Percentiles rank a stretch among this genome's conserved stretches.
Evolutionary conservation across 2,329 filamentous ascomycete species (phyloP).

Genomic region (Fusarium sp.): DNA sequence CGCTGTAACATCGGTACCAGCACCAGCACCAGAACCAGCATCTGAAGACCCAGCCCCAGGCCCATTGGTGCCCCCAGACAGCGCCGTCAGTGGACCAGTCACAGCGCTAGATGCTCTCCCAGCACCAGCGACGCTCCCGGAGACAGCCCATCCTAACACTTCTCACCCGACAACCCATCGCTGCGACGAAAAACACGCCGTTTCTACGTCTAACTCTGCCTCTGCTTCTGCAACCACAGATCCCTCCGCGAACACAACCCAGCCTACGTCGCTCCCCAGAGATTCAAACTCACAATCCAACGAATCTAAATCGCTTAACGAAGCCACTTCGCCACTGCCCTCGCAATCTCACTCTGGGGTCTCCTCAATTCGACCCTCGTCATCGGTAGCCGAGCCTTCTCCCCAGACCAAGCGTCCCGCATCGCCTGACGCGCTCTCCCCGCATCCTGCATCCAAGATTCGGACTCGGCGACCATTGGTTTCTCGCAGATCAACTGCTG

Average conservation of each 20-base stretch:
- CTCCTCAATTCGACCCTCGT: slow-evolving; percentile 50
- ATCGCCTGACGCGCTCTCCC: slow-evolving; percentile 43
- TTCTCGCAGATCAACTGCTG: slow-evolving; percentile 52
- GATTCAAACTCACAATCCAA: slow-evolving; percentile 17
- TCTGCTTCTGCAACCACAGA: slow-evolving; percentile 28
- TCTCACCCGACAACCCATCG: slow-evolving; percentile 46
- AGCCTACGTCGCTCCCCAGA: slow-evolving; percentile 18
- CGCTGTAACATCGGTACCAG: slow-evolving; percentile 22
- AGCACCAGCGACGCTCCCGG: slow-evolving; percentile 27
- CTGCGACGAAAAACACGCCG: slow-evolving; percentile 44
- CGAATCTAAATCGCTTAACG: slow-evolving; percentile 23
- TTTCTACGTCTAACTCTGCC: slow-evolving; percentile 29
- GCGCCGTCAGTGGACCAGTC: slow-evolving; percentile 33
- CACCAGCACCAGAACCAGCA: slow-evolving; percentile 24
- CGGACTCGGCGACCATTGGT: slow-evolving; percentile 54
- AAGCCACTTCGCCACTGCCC: slow-evolving; percentile 33
- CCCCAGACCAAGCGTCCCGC: slow-evolving; percentile 42
- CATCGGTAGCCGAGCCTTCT: slow-evolving; percentile 39
- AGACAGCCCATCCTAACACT: slow-evolving; percentile 37
- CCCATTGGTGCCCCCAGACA: slow-evolving; percentile 19
- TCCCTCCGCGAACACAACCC: slow-evolving; percentile 23
- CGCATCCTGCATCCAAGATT: slow-evolving; percentile 46
- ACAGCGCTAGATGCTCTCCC: slow-evolving; percentile 28
- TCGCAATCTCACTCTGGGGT: slow-evolving; percentile 50
- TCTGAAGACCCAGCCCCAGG: slow-evolving; percentile 20